phyloP scores from a whole-genome alignment of 495 filamentous ascomycete genomes.

The Hypoxylon fuscum region DNA sequence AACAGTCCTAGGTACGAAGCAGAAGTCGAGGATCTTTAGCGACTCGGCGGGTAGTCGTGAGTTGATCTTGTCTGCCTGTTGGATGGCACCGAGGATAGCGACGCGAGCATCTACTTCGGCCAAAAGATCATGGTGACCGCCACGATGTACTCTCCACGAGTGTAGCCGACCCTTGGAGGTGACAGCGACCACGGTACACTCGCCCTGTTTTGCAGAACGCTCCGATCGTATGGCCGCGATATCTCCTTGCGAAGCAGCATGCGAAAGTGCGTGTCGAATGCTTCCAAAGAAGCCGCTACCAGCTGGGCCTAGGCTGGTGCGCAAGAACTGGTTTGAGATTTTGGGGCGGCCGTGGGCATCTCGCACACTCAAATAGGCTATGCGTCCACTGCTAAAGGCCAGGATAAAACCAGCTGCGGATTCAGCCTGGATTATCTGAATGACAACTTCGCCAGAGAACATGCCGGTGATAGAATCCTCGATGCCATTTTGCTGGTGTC shows the following conservation, averaged over 20 bases:
- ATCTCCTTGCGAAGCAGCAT: constrained; percentile 72
- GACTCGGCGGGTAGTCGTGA: constrained; percentile 45
- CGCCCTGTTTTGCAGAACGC: constrained; percentile 73
- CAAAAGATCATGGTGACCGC: constrained; percentile 69
- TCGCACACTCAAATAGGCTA: constrained; percentile 84
- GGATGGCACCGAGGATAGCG: constrained; percentile 45
- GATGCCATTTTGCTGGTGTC: constrained; percentile 78
- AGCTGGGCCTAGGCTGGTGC: constrained; percentile 61
- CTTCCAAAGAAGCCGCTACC: constrained; percentile 75
- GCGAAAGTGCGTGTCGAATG: constrained; percentile 73
- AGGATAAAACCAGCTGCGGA: constrained; percentile 84
- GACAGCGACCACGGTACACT: constrained; percentile 82
- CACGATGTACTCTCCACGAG: constrained; percentile 86
- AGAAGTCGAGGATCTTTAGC: constrained; percentile 60
- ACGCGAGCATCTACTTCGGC: constrained; percentile 56
- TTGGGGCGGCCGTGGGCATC: constrained; percentile 85
- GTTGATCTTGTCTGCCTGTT: constrained; percentile 41
- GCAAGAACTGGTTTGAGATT: constrained; percentile 78
- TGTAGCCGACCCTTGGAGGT: constrained; percentile 78
- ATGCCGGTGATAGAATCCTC: constrained; percentile 76
- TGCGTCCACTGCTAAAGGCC: constrained; percentile 80
- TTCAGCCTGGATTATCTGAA: constrained; percentile 80
- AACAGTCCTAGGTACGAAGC: constrained; percentile 54
- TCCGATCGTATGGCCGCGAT: constrained; percentile 79
- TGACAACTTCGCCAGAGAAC: constrained; percentile 78